These are phyloP conservation scores for Ogataea nonfermentans DNA, from an alignment of 805 yeast species.

Conservation along the genomic window DNA sequence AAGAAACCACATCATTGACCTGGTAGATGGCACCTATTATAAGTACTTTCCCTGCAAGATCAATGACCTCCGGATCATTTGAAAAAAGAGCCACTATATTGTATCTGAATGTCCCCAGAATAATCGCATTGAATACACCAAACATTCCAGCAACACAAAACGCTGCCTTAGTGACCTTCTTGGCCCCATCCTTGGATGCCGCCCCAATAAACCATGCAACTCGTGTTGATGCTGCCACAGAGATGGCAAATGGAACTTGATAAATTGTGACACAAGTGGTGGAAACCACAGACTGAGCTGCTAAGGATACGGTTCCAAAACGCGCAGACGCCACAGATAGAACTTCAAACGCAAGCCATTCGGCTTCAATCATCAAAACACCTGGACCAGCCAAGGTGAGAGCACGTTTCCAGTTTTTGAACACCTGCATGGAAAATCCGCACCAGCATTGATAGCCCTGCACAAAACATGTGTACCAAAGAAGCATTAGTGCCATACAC, in stretches of 20 bases:
- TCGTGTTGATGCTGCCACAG: constrained; percentile 57
- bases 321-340: constrained; percentile 53
- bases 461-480: constrained; percentile 40
- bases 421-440: constrained; percentile 42
- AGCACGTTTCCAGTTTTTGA: constrained; percentile 45
- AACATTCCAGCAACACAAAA: constrained; percentile 34
- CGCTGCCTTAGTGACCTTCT: constrained; percentile 38
- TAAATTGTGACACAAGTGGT: constrained; percentile 47
- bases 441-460: constrained; percentile 51
- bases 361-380: constrained; percentile 57
- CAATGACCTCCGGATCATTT: constrained; percentile 54
- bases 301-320: constrained; percentile 50
- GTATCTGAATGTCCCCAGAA: constrained; percentile 43
- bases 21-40: constrained; percentile 69
- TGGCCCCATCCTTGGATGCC: constrained; percentile 36
- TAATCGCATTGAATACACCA: constrained; percentile 44
- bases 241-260: constrained; percentile 58
- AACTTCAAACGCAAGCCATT: constrained; percentile 56
- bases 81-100: constrained; percentile 56
- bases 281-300: constrained; percentile 50
- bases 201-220: constrained; percentile 55
- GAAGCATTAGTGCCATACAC: constrained; percentile 50
- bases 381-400: constrained; percentile 53
- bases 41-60: constrained; percentile 48
- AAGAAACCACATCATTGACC: constrained; percentile 65